Base-by-base conservation (phyloP, 371 early-diverging fungal genomes). In the Mucor irregularis region DNA sequence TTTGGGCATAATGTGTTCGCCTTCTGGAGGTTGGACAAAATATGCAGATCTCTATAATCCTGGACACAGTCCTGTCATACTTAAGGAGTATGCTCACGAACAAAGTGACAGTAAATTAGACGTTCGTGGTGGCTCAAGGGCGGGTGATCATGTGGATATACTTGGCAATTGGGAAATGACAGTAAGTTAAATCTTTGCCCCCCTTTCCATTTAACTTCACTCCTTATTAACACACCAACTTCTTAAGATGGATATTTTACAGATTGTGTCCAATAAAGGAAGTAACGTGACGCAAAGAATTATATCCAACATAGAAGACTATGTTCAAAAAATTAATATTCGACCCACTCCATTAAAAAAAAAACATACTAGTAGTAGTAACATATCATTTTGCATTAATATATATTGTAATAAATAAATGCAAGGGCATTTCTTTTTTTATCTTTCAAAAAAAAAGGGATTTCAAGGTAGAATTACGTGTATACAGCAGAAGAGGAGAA, bases 61-160 rank as follows among this genome's bases (percentile, higher is more conserved):
- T n/a, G 77, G 81, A 16, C 79, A 82, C 17, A 80, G 90, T 47
- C 76, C 80, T 14, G 80, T 95, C 5, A 80, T 92, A 4, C 83
- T 91, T 9, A 80, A 87, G 39, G 97, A 98, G 70, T 92, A 90
- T 67, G 53, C 61, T 28, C 84, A 94, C 58, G 78, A 78, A 44
- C 77, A 79, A 42, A 69, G 74, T 49, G 72, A 82, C 9, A 83
- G 80, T 40, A 76, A 76, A 19, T 54, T 81, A 7, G 86, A 87
- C 59, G 75, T 92, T 13, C 84, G 97, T 5, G 95, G 96, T 42
- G 95, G 95, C 7, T 80, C 80, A 13, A 81, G 83, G 30, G 90
- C 93, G 11, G 83, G 90, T 4, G 93, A 95, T 58, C 98, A 97
- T 71, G 86, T 95, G 19, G 92, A 95, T 69, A 94, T 95, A 31